Evolutionary conservation across 495 filamentous ascomycete genomes (phyloP), one percentile per base, ranked within the genome.

Genomic region (Penicillium cosmopolitanum): DNA sequence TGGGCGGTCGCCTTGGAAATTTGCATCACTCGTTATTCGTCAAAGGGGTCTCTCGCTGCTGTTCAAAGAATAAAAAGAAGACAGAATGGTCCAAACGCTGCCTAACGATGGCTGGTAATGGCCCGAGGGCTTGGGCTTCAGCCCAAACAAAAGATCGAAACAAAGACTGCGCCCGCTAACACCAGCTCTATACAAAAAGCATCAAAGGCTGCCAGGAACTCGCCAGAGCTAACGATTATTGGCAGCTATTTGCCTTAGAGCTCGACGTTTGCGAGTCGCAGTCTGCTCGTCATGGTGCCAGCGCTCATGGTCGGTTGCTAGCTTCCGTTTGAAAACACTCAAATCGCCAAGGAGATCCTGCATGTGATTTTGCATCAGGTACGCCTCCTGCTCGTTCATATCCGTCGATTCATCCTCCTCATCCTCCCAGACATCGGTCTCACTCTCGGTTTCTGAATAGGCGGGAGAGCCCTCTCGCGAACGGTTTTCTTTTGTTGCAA

Each of bases 311-410:
- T 98, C 95, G 61, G 93, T 90, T 15, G 80, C 85, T 36, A 96
- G 80, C 77, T 96, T 96, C 64, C 85, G 83, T 67, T 87, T 88
- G 73, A 97, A 96, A 63, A 96, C 66, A 18, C 84, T 84, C 44
- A 98, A 66, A 65, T 96, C 93, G 54, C 86, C 83, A 56, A 96
- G 76, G 55, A 95, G 74, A 47, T 87, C 84, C 56, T 88, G 81
- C 80, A 91, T 86, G 65, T 83, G 79, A 28, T 82, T 81, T 59
- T 92, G 87, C 77, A 89, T 84, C 50, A 88, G 87, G 35, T 78
- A 62, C 0, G 79, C 81, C 44, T 81, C 78, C 2, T 65, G 50
- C n/a, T 81, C 71, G 33, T 62, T 66, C 15, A 44, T 36, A 23
- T 53, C 28, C 51, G 55, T 54, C 28, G 18, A 54, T 18, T 66